A percentile compares a stretch with the other conserved stretches of the same genome.
These are phyloP conservation scores for Dryadomyces quercus-mongolicae DNA, from an alignment of 2,329 filamentous ascomycete genomes.

Conservation along the genomic window DNA sequence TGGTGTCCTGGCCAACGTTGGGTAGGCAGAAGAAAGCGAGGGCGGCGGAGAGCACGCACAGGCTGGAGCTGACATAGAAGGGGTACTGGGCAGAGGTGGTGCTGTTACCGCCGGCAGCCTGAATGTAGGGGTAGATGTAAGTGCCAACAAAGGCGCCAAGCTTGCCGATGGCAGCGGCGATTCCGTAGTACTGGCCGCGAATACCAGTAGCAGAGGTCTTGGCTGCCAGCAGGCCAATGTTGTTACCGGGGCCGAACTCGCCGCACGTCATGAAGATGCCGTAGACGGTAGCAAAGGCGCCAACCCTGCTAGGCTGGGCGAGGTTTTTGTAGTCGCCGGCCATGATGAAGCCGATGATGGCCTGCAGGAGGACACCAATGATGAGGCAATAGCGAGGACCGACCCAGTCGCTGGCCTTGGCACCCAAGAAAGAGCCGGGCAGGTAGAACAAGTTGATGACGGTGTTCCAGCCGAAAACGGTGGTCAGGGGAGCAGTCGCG, in stretches of 20 bases:
- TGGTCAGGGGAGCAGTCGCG: constrained; percentile 50
- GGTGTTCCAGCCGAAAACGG: constrained; percentile 77
- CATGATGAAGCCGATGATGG: constrained; percentile 79
- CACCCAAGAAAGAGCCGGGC: constrained; percentile 67
- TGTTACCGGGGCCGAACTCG: constrained; percentile 79
- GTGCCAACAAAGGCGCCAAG: constrained; percentile 77
- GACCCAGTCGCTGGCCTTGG: constrained; percentile 64
- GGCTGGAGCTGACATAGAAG: constrained; percentile 69
- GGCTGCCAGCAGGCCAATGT: constrained; percentile 75
- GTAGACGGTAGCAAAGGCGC: constrained; percentile 67
- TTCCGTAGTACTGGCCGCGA: constrained; percentile 63
- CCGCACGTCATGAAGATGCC: constrained; percentile 67
- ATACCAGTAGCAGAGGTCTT: constrained; percentile 84
- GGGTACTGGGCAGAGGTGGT: constrained; percentile 63
- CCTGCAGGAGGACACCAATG: constrained; percentile 59
- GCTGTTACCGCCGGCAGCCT: constrained; percentile 43
- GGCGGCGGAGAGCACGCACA: constrained; percentile 64
- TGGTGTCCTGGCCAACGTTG: constrained; percentile 74
- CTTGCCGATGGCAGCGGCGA: constrained; percentile 63
- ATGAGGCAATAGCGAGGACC: constrained; percentile 67
- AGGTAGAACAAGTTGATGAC: constrained; percentile 84
- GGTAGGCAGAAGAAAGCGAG: constrained; percentile 58
- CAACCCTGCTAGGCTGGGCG: constrained; percentile 54
- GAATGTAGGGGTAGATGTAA: constrained; percentile 67
- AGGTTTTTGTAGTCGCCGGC: constrained; percentile 63